Conservation (phyloP, 768 basidiomycete genomes). For the Lanmaoa rubissima region DNA sequence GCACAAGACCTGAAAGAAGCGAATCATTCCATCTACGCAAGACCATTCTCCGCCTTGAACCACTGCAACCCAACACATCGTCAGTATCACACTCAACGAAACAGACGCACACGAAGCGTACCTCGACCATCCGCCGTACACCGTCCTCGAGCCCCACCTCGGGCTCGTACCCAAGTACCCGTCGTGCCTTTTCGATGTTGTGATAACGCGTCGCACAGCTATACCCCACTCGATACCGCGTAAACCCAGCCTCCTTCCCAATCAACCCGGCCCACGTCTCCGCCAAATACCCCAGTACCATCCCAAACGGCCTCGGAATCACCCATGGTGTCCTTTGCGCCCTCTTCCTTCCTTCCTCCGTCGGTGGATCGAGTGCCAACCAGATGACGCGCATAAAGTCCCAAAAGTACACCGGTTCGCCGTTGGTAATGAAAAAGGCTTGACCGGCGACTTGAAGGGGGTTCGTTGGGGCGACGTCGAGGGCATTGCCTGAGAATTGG, state of each 20-base stretch:
- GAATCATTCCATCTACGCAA: constrained; percentile 16
- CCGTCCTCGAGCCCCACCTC: constrained; percentile 88
- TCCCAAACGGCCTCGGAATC: constrained; percentile 63
- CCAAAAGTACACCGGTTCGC: constrained; percentile 96
- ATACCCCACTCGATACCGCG: constrained; percentile 78
- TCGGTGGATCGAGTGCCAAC: constrained; percentile 58
- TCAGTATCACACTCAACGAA: not conserved
- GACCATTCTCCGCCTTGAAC: constrained; percentile 32
- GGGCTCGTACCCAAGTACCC: constrained; percentile 93
- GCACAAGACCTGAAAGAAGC: no score
- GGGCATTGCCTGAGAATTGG: constrained; percentile 59
- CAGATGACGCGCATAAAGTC: constrained; percentile 85
- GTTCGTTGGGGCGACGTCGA: constrained; percentile 50
- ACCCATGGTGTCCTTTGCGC: constrained; percentile 38
- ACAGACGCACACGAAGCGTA: constrained; percentile 33
- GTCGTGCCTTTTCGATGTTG: constrained; percentile 91
- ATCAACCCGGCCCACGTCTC: constrained; percentile 73
- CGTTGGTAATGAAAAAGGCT: constrained; percentile 95
- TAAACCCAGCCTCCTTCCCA: constrained; percentile 84
- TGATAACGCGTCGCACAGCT: constrained; percentile 81
- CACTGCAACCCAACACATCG: constrained; percentile 10
- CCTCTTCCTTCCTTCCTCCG: constrained; percentile 42
- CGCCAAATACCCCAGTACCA: constrained; percentile 65
- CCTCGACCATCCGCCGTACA: constrained; percentile 72
- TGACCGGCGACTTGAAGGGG: constrained; percentile 87